Base-by-base conservation (phyloP, 805 yeast species). In the Pichia heedii region DNA sequence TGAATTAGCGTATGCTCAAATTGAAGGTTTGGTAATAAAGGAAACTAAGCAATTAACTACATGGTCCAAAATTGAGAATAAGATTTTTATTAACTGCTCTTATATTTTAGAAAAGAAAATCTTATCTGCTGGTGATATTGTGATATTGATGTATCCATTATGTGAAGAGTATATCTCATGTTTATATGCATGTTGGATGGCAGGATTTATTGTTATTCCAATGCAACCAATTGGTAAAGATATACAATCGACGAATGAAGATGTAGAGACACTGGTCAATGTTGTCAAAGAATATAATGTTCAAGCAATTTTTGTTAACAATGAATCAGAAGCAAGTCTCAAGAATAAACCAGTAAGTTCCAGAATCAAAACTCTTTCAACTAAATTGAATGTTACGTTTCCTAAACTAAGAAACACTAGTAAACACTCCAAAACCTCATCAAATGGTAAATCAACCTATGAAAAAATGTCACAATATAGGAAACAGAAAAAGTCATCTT, bases 131-230 rank as follows among this genome's bases (percentile, higher is more conserved):
- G 95, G 95, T 0, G 84, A 83, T 42, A 68, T 71, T 49, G 90
- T 87, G 4, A 70, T 88, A 3, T 65, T 93, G 54, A 81, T 88
- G 81, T 88, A 86, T 58, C 82, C 95, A 0, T 74, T 90, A 37
- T 78, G 88, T 1, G 96, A 89, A 45, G 97, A 93, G 48, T 90
- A 77, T 55, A 76, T 82, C 5, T 77, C 86, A 24, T 86, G 95
- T 2, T 69, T 88, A 1, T 78, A 80, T 61, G 97, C 98, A 0
- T 90, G 97, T 58, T 74, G 90, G 59, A 63, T 81, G 44, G 74
- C 88, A 42, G 96, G 96, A 9, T 45, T 87, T 5, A 71, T 84
- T 3, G 86, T 93, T 1, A 71, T 90, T 15, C 93, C 95, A 0
- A 61, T 87, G 57, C 66, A 79, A 10, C 88, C 94, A 0, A 63